Evolutionary conservation across 2,329 filamentous ascomycete genomes (phyloP), one percentile per base, ranked within the genome.

Genomic region (Colletotrichum tanaceti): DNA sequence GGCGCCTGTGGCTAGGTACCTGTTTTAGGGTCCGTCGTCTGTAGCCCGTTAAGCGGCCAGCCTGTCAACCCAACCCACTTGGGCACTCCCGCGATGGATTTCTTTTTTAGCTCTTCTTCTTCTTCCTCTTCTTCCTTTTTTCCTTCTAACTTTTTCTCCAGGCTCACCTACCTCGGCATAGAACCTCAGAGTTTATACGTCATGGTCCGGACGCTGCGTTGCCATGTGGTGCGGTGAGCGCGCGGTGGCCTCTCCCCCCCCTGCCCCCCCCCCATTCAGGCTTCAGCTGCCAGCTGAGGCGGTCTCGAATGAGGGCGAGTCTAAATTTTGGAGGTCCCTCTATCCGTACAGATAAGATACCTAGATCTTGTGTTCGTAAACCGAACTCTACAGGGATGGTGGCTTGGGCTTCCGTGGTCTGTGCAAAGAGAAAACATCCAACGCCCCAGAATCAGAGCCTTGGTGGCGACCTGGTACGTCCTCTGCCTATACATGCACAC

Each of bases 1-100:
- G 38, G 39, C 43, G 47, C 52, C 57, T 61, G 46, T 59, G 38
- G 47, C 41, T 60, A 16, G n/a, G n/a, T n/a, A n/a, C n/a, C n/a
- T n/a, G 28, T 46, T 5, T 5, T 22, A 5, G 16, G 49, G 11
- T 18, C 41, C 43, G 58, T 43, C 43, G 44, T 66, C 43, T 32
- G 59, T 64, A 60, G 52, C 59, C 46, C 39, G 41, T 63, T 32
- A 20, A 46, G 32, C 35, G 32, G 32, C 32, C 32, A 35, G 32
- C 32, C 32, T 35, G 32, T 35, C 32, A 10, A 35, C 9, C 32
- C 32, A 35, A 35, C 7, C 32, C n/a, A 38, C 52, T 44, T 53
- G 28, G 38, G 52, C 18, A 41, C 32, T 38, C 43, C 43, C 59
- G 57, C 52, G 35, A 14, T 22, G 18, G 20, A 9, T 28, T 20